phyloP scores from a whole-genome alignment of 306 rosid species.

The Vigna radiata region DNA sequence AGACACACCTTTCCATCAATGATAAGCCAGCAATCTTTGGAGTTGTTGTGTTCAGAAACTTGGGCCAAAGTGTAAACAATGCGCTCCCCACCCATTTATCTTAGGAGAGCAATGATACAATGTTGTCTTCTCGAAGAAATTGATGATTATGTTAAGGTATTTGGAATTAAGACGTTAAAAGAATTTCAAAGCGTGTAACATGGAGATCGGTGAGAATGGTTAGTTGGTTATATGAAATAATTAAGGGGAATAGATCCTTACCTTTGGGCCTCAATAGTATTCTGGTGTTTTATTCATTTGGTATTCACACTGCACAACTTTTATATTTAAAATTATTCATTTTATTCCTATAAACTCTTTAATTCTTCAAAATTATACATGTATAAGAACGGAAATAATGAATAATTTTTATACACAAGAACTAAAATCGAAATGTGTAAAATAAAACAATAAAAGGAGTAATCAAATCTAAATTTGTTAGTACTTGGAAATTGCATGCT shows the following conservation, averaged over 20 bases:
- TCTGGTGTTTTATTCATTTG: no score
- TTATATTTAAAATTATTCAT: no score
- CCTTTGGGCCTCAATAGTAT: no score
- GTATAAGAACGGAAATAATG: no score
- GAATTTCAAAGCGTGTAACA: slow-evolving; percentile 25
- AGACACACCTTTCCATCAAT: slow-evolving; percentile 63
- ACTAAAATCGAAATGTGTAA: no score
- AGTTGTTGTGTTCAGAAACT: slow-evolving; percentile 58
- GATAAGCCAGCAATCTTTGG: slow-evolving; percentile 76
- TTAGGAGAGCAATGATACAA: slow-evolving; percentile 14
- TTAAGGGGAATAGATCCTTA: background rate
- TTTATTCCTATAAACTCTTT: no score
- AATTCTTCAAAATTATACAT: no score
- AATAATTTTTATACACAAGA: no score
- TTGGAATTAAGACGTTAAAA: background rate
- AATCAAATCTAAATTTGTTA: no score
- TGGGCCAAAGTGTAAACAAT: slow-evolving; percentile 62
- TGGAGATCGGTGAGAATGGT: slow-evolving; percentile 25
- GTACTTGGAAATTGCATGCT: no score
- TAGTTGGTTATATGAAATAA: background rate
- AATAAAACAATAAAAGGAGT: no score
- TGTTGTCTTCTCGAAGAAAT: background rate
- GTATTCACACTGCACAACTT: no score
- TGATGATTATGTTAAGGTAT: background rate
- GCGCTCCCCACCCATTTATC: slow-evolving; percentile 61